These are phyloP conservation scores for Cladophialophora yegresii DNA, from an alignment of 2,329 filamentous ascomycete genomes.

Conservation along the genomic window DNA sequence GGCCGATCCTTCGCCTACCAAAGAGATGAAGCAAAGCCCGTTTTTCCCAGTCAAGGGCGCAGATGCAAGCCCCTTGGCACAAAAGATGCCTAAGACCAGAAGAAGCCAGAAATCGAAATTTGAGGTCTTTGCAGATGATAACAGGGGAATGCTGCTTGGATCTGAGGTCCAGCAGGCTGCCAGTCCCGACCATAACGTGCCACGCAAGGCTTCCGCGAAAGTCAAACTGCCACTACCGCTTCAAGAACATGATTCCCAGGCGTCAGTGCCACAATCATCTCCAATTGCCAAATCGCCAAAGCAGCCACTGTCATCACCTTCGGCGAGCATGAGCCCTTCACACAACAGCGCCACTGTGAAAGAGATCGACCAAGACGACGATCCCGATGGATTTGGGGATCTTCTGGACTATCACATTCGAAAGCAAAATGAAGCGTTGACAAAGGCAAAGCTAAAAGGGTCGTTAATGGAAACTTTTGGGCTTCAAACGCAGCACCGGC, in stretches of 20 bases:
- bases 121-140: slow-evolving; percentile 57
- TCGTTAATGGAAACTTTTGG: slow-evolving; percentile 43
- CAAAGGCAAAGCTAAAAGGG: slow-evolving; percentile 40
- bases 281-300: slow-evolving; percentile 14
- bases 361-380: slow-evolving; percentile 25
- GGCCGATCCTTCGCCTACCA: slow-evolving; percentile 41
- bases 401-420: slow-evolving; percentile 44
- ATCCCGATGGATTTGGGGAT: slow-evolving; percentile 39
- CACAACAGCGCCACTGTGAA: neutral
- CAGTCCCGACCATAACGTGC: slow-evolving; percentile 27
- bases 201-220: neutral
- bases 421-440: slow-evolving; percentile 40
- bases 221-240: neutral
- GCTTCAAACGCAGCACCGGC: slow-evolving; percentile 35
- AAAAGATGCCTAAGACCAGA: slow-evolving; percentile 43
- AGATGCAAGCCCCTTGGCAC: slow-evolving; percentile 46
- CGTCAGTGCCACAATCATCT: slow-evolving; percentile 34
- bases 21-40: slow-evolving; percentile 47
- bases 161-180: slow-evolving; percentile 40
- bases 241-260: slow-evolving; percentile 23
- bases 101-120: slow-evolving; percentile 49
- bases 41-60: slow-evolving; percentile 48
- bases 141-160: slow-evolving; percentile 52
- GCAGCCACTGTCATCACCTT: neutral
- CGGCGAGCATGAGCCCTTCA: neutral